Evolutionary conservation across 768 basidiomycete species (phyloP), one percentile per base, ranked within the genome.

Genomic region (Hypholoma sublateritium): DNA sequence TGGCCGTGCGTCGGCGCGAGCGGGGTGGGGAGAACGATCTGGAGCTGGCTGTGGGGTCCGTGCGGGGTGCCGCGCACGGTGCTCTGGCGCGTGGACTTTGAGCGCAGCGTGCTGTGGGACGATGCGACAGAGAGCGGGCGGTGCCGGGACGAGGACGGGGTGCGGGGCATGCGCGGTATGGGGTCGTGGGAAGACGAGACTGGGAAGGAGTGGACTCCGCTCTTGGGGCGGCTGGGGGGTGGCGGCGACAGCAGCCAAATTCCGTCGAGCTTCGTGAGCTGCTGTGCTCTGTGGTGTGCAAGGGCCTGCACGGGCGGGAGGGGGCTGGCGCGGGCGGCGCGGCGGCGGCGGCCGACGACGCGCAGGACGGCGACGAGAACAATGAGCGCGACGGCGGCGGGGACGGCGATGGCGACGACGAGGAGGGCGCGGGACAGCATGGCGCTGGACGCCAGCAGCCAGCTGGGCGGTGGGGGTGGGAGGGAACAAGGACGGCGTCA

Each of bases 11-110:
- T 50, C 7, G 50, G 74, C 1, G 80, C 81, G 16, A 92, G 78
- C 1, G 88, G 89, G 1, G 81, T 69, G 0, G 90, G 90, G 3
- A 90, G 74, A 14, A 92, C 71, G 51, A 91, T 84, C 62, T 89
- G 82, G 52, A 91, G 71, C 53, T 78, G 78, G 65, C 77, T 86
- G 56, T 81, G 79, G 0, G 79, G 82, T 5, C 77, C 75, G 65
- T 91, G 88, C 19, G 89, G 88, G 1, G 79, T 69, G 34, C 87
- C 87, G 16, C 82, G 77, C 22, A 84, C 64, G 22, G 73, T 75
- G 57, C 71, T 72, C 36, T 72, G 72, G 53, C 71, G 72, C 8
- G 69, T 57, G 64, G 74, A 60, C 28, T 32, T 32, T 32, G 28
- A 32, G 64, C 67, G 51, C 50, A 65, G 12, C 64, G 71, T 72